Base-by-base conservation (phyloP, 306 rosid genomes). In the Prosopis cineraria region DNA sequence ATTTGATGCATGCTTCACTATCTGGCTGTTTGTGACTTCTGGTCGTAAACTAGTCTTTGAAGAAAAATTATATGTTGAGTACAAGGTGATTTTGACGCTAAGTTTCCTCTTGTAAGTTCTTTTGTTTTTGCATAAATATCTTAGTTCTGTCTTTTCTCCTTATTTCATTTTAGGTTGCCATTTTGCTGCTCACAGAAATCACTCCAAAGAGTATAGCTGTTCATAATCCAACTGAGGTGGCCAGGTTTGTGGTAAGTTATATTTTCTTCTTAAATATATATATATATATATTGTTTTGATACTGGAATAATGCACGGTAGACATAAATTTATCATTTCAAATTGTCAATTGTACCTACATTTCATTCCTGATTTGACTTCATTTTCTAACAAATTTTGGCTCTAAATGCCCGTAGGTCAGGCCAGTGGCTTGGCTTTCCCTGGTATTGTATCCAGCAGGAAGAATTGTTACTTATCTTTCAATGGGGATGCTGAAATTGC, bases 391-490 rank as follows among this genome's bases (percentile, higher is more conserved):
- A 44, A 56, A 76, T 66, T 25, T 75, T 72, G 76, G 60, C 66
- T 81, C 66, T 76, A 64, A 67, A 81, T 84, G 81, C 85, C 84
- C 81, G 79, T 86, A 96, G 99, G 99, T 93, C 85, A 87, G 98
- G 82, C 99, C 99, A 72, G 99, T 96, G 87, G 99, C 99, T 9
- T 96, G 99, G 98, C 99, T 96, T 83, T 93, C 99, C 22, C 53
- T 96, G 83, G 86, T 96, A 60, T 77, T 96, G 80, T 96, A 96
- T 79, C 99, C 99, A 11, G 97, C 80, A 31, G 99, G 99, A 78
- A 89, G 96, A 90, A 80, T 96, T 85, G 96, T 93, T 83, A 91
- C 99, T 62, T 93, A 80, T 83, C 81, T 96, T 74, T 96, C 99
- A 67, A 96, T 96, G 99, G 98, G 99, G 87, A 96, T 96, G 87